These are phyloP conservation scores for Candida freyschussii DNA, from an alignment of 1,139 yeast genomes.

Conservation along the genomic window DNA sequence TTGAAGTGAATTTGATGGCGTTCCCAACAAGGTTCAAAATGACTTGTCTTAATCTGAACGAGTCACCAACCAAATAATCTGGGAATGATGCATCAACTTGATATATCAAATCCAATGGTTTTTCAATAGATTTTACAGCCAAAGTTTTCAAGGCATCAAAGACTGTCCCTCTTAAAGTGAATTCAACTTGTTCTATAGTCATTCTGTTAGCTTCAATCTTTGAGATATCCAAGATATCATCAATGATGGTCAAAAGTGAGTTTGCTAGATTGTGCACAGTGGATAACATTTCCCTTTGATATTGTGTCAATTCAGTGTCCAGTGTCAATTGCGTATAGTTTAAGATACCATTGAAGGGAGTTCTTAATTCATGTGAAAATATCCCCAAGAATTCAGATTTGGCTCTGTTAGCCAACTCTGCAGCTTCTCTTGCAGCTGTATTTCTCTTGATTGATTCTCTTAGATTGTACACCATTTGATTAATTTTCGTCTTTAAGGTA, in stretches of 20 bases:
- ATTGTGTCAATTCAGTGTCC: slow-evolving; percentile 81
- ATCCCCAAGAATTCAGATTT: slow-evolving; percentile 85
- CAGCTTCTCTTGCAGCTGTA: slow-evolving; percentile 90
- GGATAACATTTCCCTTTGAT: slow-evolving; percentile 84
- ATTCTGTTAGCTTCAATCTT: slow-evolving; percentile 89
- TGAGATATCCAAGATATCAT: slow-evolving; percentile 84
- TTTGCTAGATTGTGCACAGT: slow-evolving; percentile 85
- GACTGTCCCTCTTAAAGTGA: slow-evolving; percentile 77
- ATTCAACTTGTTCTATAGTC: slow-evolving; percentile 87
- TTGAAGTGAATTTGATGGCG: slow-evolving; percentile 80
- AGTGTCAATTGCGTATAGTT: slow-evolving; percentile 88
- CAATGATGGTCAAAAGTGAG: slow-evolving; percentile 77
- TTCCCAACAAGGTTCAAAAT: slow-evolving; percentile 80
- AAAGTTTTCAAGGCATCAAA: slow-evolving; percentile 84
- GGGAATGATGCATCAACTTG: slow-evolving; percentile 85
- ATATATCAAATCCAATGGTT: slow-evolving; percentile 72
- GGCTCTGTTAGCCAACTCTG: slow-evolving; percentile 82
- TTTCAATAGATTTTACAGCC: slow-evolving; percentile 85
- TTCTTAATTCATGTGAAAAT: slow-evolving; percentile 87
- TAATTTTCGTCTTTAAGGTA: slow-evolving; percentile 81
- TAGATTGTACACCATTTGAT: slow-evolving; percentile 82
- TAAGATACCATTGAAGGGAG: slow-evolving; percentile 88
- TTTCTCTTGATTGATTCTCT: slow-evolving; percentile 86
- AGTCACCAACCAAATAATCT: slow-evolving; percentile 80
- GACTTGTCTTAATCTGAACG: slow-evolving; percentile 80